Percentiles rank a stretch among this genome's conserved stretches.
phyloP scores from a whole-genome alignment of 768 basidiomycete species.

The Scleroderma bovista region DNA sequence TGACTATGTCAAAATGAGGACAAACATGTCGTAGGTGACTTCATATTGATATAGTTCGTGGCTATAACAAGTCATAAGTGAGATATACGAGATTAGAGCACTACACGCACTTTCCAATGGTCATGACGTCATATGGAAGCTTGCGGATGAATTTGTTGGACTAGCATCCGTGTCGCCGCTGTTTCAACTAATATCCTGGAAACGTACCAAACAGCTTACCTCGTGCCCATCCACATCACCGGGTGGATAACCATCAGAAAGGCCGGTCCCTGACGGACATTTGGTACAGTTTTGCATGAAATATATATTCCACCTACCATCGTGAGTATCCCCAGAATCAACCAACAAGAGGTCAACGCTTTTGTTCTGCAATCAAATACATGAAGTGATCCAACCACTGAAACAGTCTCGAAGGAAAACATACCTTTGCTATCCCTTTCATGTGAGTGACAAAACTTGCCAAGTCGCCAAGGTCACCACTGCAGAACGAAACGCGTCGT shows the following conservation, averaged over 20 bases:
- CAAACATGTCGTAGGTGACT: constrained; percentile 60
- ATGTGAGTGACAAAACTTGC: constrained; percentile 79
- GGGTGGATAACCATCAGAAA: constrained; percentile 68
- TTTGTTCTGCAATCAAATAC: constrained; percentile 37
- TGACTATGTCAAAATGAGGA: background rate
- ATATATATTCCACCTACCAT: constrained; percentile 35
- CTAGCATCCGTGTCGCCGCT: constrained; percentile 27
- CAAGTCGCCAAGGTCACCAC: constrained; percentile 75
- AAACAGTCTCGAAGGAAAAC: constrained; percentile 1
- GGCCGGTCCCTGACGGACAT: constrained; percentile 52
- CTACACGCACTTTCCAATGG: constrained; percentile 72
- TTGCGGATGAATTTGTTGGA: constrained; percentile 68
- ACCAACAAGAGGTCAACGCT: constrained; percentile 84
- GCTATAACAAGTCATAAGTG: constrained; percentile 29
- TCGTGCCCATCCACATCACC: constrained; percentile 74
- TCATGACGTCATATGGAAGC: constrained; percentile 75
- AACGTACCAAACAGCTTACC: constrained; percentile 31
- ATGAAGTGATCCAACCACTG: background rate
- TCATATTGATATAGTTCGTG: constrained; percentile 77
- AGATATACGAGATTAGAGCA: background rate
- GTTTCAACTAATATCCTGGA: background rate
- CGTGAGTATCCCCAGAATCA: constrained; percentile 74
- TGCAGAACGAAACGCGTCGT: constrained; percentile 7
- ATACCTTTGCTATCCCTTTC: constrained; percentile 64
- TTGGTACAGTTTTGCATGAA: background rate